Evolutionary conservation across 257 asterid genomes (phyloP).

Genomic region (Misopates orontium): DNA sequence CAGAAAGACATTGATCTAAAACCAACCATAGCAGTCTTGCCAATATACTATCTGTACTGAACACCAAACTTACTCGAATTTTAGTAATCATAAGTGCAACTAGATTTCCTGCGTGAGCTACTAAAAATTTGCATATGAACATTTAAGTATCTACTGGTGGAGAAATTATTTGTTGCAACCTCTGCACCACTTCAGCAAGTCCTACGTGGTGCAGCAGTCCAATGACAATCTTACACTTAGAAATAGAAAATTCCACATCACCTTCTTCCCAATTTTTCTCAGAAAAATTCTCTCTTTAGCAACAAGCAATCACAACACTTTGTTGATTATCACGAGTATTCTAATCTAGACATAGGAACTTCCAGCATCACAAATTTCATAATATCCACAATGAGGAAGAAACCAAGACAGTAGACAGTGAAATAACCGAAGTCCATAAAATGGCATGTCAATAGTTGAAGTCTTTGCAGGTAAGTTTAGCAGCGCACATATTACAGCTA

Average conservation of each 20-base stretch:
- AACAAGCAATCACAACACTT: slow-evolving; percentile 4
- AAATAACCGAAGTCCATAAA: too few species aligned
- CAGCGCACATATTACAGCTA: too few species aligned
- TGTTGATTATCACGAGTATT: not conserved
- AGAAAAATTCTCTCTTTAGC: not conserved
- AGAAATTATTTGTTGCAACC: too few species aligned
- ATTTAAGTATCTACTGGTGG: not conserved
- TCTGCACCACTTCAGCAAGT: too few species aligned
- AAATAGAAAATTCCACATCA: too few species aligned
- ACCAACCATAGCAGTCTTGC: not conserved
- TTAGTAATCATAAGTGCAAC: not conserved
- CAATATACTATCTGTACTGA: not conserved
- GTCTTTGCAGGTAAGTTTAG: too few species aligned
- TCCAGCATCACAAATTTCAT: not conserved
- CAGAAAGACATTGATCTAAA: slow-evolving; percentile 7
- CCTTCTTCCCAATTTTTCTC: too few species aligned
- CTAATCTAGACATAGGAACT: not conserved
- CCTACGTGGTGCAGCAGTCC: too few species aligned
- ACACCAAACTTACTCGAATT: not conserved
- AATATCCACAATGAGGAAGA: not conserved
- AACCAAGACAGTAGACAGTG: too few species aligned
- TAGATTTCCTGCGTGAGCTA: not conserved
- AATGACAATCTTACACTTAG: too few species aligned
- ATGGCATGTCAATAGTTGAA: too few species aligned
- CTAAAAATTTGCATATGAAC: not conserved